Base-by-base conservation (phyloP, 331 rosid species). In the Pyracantha coccinea region DNA sequence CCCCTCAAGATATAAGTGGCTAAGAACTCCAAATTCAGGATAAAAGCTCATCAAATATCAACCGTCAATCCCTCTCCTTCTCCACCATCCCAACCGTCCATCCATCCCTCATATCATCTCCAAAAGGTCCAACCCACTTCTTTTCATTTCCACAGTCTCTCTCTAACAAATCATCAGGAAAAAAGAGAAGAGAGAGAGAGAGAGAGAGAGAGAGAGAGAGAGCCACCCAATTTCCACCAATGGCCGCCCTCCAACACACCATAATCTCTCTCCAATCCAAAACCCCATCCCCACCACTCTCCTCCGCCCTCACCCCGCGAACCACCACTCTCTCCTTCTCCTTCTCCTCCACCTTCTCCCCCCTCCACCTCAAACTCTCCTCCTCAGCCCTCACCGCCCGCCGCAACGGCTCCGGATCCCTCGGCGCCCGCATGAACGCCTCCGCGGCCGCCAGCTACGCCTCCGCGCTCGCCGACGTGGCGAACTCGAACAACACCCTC, bases 381-480 rank as follows among this genome's bases (percentile, higher is more conserved):
- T 1, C 79, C 85, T 2, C 69, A 28, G 8, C 77, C 80, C 6
- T 63, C 76, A 4, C 69, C 29, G 25, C 28, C 55, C 89, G 86
- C 75, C 89, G 87, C 78, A 33, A 84, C 32, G 68, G 75, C 2
- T 63, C 66, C 12, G 75, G 66, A 7, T 82, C 80, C 2, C 62
- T 78, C 44, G 89, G 92, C 1, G 80, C 95, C 5, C 80, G 74
- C 53, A 92, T 92, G 97, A 47, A 70, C 0, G 72, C 91, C 24
- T 45, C 87, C 0, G 97, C 87, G 0, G 90, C 97, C 23, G 21
- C 87, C 25, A 90, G 91, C 89, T 94, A 94, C 82, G 97, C 99
- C 1, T 1, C 74, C 2, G 99, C 97, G 3, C 80, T 94, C 2
- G 97, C 93, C 11, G 97, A 92, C 29, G 74, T 92, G 15, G 96